Evolutionary conservation across 192 early-diverging fungal species (phyloP), one percentile per base, ranked within the genome.

Genomic region (Chytriomyces confervae): DNA sequence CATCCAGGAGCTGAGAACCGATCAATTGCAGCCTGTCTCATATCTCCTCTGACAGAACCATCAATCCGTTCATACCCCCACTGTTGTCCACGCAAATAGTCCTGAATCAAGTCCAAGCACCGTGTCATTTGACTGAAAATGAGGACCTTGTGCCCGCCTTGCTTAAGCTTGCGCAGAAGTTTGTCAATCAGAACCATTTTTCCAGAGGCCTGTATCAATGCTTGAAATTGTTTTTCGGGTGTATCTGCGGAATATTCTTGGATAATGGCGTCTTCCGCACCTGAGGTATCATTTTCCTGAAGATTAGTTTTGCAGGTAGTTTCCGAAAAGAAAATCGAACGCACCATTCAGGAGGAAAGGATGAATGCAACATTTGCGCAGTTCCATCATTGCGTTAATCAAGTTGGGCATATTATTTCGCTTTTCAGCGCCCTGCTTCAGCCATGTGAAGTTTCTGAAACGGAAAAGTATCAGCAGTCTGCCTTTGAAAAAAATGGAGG

Each of bases 361-460:
- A 77, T 95, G 94, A 57, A 94, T 95, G 77, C 94, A 95, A 74
- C 93, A 95, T 81, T 95, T 95, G 44, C 94, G 90, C 45, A 95
- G 86, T 76, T 95, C 92, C 85, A 95, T 95, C 92, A 95, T 94
- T 4, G 93, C 89, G 75, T 95, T 95, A 49, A 91, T 89, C 61
- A 95, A 84, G 78, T 92, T 90, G 16, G 93, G 93, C 50, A 92
- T 87, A 50, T 92, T 87, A 66, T 77, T 79, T 66, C 84, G 83
- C 65, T 90, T 91, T 6, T 66, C 53, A 5, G 90, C 68, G 49
- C 93, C 91, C 60, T 95, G 94, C 80, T 93, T 92, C 49, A 95
- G 77, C 85, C 92, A 94, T 6, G 86, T 78, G 76, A 94, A 95
- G 75, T 95, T 95, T 72, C 82, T 82, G 62, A 48, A 23, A 29